Conservation (phyloP, 371 early-diverging fungal species). For the Conidiobolus incongruus region DNA sequence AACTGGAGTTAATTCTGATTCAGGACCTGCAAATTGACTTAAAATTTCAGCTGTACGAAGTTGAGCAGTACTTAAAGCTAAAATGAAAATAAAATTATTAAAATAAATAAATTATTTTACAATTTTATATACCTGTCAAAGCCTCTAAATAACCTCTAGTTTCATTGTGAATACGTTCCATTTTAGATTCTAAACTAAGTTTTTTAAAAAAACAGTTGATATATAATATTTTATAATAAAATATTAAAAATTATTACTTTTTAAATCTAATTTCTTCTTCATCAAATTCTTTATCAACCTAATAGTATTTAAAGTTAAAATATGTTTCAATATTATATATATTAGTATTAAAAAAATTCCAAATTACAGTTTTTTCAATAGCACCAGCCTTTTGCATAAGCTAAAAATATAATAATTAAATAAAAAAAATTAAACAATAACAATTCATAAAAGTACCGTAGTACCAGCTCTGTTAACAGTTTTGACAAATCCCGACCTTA, state of each 20-base stretch:
- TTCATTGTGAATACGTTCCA: constrained; percentile 68
- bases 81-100: no score
- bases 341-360: not conserved
- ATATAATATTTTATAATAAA: constrained; percentile 3
- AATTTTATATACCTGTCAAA: no score
- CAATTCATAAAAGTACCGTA: constrained; percentile 32
- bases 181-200: constrained; percentile 72
- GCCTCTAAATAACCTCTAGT: constrained; percentile 84
- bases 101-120: not conserved
- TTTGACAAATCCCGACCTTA: constrained; percentile 72
- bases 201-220: no score
- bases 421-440: no score
- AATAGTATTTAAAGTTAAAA: not conserved
- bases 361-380: constrained; percentile 34
- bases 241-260: constrained; percentile 14
- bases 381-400: constrained; percentile 48
- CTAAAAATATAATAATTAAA: constrained; percentile 11
- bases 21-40: constrained; percentile 34
- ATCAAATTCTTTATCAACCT: constrained; percentile 62
- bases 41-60: constrained; percentile 54
- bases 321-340: no score
- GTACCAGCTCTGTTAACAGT: constrained; percentile 63
- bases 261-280: constrained; percentile 64
- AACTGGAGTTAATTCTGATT: constrained; percentile 14
- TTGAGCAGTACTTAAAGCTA: constrained; percentile 68